Evolutionary conservation across 116 monocot genomes (phyloP), one percentile per base, ranked within the genome.

Genomic region (Dioscorea cayenensis): DNA sequence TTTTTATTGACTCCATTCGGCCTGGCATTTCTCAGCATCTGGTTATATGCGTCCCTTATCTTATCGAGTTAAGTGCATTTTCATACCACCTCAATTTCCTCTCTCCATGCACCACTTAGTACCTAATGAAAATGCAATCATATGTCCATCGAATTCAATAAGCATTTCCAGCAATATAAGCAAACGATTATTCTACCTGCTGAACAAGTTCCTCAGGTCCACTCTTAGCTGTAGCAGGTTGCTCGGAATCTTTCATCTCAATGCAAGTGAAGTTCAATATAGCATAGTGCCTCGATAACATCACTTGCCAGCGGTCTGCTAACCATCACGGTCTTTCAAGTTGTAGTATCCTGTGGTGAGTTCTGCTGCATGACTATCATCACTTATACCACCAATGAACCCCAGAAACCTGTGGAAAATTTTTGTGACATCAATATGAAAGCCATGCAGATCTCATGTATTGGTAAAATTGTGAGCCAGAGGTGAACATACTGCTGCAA

Each of bases 311-410:
- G 28, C 18, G 84, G 51, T 69, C 78, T 63, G 66, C n/a, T 84
- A 88, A 32, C 88, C 84, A 61, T 84, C 84, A 60, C 79, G 64
- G 7, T 71, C 36, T 5, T 72, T 70, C 51, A 84, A 63, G 68
- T 88, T 84, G 66, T 88, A 88, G 60, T 84, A 88, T 35, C 85
- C 88, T n/a, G 85, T 71, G 5, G 85, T 85, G 21, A 88, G 79
- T 82, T 88, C 84, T 49, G 83, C 87, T 29, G 85, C 88, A 65
- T 87, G 87, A 36, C 50, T 76, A 13, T 72, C 74, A 69, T 35
- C 71, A n/a, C 14, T 50, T 77, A 22, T 83, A 83, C 77, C 80
- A 83, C 87, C 87, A 87, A 43, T 87, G 87, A 16, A 87, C 80
- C 28, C 87, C 87, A 28, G 87, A 66, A 38, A 86, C 73, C 83